These are phyloP conservation scores for Pythium brachiatum DNA, from an alignment of 352 stramenopile genomes.

Conservation along the genomic window DNA sequence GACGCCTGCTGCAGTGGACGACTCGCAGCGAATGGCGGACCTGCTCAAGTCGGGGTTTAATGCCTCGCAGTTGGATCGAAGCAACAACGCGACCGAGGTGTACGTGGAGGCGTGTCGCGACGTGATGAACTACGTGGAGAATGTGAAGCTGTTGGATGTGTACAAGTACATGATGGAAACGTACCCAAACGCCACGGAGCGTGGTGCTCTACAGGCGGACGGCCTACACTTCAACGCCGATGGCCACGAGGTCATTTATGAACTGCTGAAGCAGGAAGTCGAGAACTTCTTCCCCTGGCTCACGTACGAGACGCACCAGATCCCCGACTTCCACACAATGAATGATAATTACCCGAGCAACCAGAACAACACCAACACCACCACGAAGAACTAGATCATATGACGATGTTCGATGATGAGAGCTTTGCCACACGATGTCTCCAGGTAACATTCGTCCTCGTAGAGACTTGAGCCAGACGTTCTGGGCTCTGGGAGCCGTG, in stretches of 20 bases:
- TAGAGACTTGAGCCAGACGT: no score
- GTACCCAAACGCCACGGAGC: slow-evolving; percentile 5
- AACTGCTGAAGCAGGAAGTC: not conserved
- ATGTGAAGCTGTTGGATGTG: slow-evolving; percentile 7
- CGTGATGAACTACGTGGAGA: not conserved
- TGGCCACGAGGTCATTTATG: not conserved
- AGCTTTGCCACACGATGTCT: no score
- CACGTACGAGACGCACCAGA: not conserved
- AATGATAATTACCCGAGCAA: not conserved
- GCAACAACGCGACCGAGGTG: slow-evolving; percentile 31
- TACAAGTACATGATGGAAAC: slow-evolving; percentile 11
- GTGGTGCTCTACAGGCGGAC: not conserved
- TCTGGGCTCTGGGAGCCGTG: no score
- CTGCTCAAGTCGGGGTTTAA: slow-evolving; percentile 2
- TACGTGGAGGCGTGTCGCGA: slow-evolving; percentile 24
- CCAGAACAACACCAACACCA: not conserved
- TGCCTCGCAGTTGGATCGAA: slow-evolving; percentile 29
- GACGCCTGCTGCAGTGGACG: slow-evolving; percentile 42
- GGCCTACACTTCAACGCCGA: not conserved
- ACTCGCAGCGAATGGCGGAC: slow-evolving; percentile 24
- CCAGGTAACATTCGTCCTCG: no score
- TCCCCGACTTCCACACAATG: not conserved
- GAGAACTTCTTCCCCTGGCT: not conserved
- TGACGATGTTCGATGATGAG: no score
- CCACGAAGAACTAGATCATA: not conserved